phyloP scores from a whole-genome alignment of 192 early-diverging fungal genomes.

The Mortierella alpina region DNA sequence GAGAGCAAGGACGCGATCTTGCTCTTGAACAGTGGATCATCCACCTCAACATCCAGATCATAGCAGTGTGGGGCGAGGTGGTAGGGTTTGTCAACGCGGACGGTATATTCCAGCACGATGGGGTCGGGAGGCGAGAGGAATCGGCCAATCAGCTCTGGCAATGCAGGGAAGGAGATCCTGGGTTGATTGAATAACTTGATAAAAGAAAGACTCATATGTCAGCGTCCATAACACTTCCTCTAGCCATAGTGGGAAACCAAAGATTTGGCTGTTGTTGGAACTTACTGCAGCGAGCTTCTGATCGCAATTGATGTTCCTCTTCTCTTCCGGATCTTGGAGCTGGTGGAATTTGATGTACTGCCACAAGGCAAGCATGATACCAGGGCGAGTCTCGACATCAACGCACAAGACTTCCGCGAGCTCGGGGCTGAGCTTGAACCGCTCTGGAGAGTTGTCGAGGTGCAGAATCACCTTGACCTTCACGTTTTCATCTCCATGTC shows the following conservation, averaged over 20 bases:
- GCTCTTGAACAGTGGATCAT: slow-evolving; percentile 72
- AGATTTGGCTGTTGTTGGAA: background rate
- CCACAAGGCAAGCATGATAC: slow-evolving; percentile 91
- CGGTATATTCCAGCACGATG: slow-evolving; percentile 89
- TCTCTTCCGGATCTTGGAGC: slow-evolving; percentile 92
- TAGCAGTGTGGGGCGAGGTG: slow-evolving; percentile 83
- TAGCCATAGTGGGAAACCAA: background rate
- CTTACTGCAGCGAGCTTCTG: slow-evolving; percentile 73
- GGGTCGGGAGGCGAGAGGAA: slow-evolving; percentile 88
- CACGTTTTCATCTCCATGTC: slow-evolving; percentile 88
- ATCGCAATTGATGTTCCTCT: slow-evolving; percentile 88
- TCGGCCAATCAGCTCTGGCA: slow-evolving; percentile 82
- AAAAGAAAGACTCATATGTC: background rate
- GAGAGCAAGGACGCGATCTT: slow-evolving; percentile 63
- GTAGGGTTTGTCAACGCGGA: slow-evolving; percentile 83
- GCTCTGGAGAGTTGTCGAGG: slow-evolving; percentile 81
- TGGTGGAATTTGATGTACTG: slow-evolving; percentile 96
- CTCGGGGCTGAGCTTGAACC: slow-evolving; percentile 80
- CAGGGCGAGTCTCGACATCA: slow-evolving; percentile 75
- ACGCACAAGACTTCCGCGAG: slow-evolving; percentile 84
- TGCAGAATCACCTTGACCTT: slow-evolving; percentile 83
- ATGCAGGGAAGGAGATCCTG: slow-evolving; percentile 81
- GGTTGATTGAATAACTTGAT: slow-evolving; percentile 72
- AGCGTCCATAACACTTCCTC: no score
- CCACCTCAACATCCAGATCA: slow-evolving; percentile 93